Evolutionary conservation across 2,329 filamentous ascomycete genomes (phyloP).

Genomic region (Clarireedia monteithiana): DNA sequence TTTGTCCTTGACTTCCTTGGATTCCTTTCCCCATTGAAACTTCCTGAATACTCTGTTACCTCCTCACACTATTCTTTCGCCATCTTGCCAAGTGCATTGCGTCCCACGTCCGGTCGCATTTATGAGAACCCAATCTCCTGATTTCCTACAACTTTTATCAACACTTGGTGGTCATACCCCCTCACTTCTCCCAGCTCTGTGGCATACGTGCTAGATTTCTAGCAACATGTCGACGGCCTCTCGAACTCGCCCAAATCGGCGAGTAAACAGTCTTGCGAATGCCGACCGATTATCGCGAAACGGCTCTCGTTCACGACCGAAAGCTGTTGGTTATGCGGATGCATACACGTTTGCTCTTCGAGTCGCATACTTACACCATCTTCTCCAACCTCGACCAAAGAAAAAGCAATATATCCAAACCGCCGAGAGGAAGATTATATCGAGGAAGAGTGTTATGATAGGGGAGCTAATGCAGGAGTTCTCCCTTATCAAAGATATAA

Average conservation of each 20-base stretch:
- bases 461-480: conserved; percentile 88
- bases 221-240: conserved; percentile 24
- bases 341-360: conserved; percentile 88
- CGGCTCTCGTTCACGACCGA: conserved; percentile 38
- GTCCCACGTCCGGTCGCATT: not conserved
- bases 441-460: conserved; percentile 62
- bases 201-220: not conserved
- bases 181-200: not conserved
- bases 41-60: not conserved
- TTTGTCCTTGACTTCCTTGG: not conserved
- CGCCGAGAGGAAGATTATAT: conserved; percentile 39
- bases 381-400: conserved; percentile 84
- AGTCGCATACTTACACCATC: conserved; percentile 84
- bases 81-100: too few species aligned
- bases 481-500: conserved; percentile 52
- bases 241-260: conserved; percentile 23
- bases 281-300: conserved; percentile 22
- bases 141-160: not conserved
- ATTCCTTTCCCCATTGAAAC: not conserved
- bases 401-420: conserved; percentile 75
- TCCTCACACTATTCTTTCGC: too few species aligned
- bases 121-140: not conserved
- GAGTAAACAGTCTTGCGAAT: conserved; percentile 25
- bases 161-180: not conserved
- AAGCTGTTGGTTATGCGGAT: conserved; percentile 60